phyloP scores from a whole-genome alignment of 2,329 filamentous ascomycete genomes.

The Talaromyces sp. region DNA sequence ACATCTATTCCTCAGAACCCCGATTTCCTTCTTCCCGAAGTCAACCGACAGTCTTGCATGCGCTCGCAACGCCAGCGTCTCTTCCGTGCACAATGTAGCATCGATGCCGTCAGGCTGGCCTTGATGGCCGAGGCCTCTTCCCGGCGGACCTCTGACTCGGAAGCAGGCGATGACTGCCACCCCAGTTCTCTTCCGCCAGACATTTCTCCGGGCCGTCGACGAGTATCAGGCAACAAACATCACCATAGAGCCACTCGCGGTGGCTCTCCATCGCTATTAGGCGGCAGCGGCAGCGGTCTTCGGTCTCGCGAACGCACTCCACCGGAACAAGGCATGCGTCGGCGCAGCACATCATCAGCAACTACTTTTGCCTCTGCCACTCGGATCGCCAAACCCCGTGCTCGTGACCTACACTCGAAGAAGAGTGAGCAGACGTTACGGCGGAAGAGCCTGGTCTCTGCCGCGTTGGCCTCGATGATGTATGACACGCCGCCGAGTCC shows the following conservation, averaged over 20 bases:
- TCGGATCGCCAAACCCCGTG: slow-evolving; percentile 29
- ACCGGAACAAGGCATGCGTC: slow-evolving; percentile 2
- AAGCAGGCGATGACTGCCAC: slow-evolving; percentile 29
- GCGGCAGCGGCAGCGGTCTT: neutral
- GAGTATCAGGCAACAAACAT: slow-evolving; percentile 16
- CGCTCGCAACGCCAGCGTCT: slow-evolving; percentile 36
- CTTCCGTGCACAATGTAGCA: slow-evolving; percentile 35
- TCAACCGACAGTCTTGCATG: slow-evolving; percentile 14
- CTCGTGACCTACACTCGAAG: slow-evolving; percentile 16
- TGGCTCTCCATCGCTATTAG: neutral
- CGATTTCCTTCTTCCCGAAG: slow-evolving; percentile 11
- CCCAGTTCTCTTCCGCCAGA: slow-evolving; percentile 33
- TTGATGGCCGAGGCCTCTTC: slow-evolving; percentile 23
- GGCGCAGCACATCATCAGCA: slow-evolving; percentile 11
- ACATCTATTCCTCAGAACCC: slow-evolving; percentile 19
- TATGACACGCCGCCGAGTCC: slow-evolving; percentile 1
- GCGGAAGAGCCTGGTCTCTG: slow-evolving; percentile 34
- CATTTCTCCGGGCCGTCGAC: slow-evolving; percentile 24
- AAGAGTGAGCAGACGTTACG: slow-evolving; percentile 32
- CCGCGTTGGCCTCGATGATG: slow-evolving; percentile 31
- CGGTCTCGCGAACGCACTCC: slow-evolving; percentile 7
- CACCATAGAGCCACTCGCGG: slow-evolving; percentile 17
- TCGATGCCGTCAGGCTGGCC: slow-evolving; percentile 34
- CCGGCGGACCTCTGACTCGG: slow-evolving; percentile 7
- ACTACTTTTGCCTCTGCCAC: slow-evolving; percentile 18